Evolutionary conservation across 2,329 filamentous ascomycete genomes (phyloP).

Genomic region (Epichloe amarillans): DNA sequence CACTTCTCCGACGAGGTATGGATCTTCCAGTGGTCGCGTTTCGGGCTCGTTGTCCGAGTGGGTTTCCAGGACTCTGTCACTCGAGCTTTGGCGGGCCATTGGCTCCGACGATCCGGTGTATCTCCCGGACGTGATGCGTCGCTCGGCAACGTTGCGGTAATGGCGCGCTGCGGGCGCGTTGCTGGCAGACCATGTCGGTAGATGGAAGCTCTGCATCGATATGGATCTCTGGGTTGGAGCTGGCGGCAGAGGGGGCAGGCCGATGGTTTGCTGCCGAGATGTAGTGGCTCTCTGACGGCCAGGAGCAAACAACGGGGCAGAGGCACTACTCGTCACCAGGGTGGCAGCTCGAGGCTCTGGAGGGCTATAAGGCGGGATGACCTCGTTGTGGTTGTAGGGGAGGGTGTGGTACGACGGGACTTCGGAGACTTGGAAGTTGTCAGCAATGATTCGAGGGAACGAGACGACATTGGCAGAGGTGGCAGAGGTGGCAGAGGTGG

Average conservation of each 20-base stretch:
- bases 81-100: conserved; percentile 9
- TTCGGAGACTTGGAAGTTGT: conserved; percentile 37
- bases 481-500: not conserved
- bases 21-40: conserved; percentile 48
- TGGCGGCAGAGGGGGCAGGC: conserved; percentile 38
- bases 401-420: conserved; percentile 51
- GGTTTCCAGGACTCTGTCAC: not conserved
- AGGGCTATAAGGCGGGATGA: conserved; percentile 37
- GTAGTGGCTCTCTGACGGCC: conserved; percentile 12
- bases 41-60: not conserved
- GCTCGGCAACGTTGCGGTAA: conserved; percentile 50
- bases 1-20: conserved; percentile 52
- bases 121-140: conserved; percentile 38
- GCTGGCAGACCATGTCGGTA: conserved; percentile 44
- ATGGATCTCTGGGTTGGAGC: conserved; percentile 24
- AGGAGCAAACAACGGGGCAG: conserved; percentile 3
- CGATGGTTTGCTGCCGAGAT: conserved; percentile 23
- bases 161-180: conserved; percentile 41
- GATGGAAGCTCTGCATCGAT: conserved; percentile 39
- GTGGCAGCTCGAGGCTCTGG: conserved; percentile 2
- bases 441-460: not conserved
- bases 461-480: not conserved
- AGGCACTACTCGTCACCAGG: conserved; percentile 3
- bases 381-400: conserved; percentile 30
- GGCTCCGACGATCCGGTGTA: conserved; percentile 18